phyloP scores from a whole-genome alignment of 768 basidiomycete genomes.

The Cytidiella melzeri region DNA sequence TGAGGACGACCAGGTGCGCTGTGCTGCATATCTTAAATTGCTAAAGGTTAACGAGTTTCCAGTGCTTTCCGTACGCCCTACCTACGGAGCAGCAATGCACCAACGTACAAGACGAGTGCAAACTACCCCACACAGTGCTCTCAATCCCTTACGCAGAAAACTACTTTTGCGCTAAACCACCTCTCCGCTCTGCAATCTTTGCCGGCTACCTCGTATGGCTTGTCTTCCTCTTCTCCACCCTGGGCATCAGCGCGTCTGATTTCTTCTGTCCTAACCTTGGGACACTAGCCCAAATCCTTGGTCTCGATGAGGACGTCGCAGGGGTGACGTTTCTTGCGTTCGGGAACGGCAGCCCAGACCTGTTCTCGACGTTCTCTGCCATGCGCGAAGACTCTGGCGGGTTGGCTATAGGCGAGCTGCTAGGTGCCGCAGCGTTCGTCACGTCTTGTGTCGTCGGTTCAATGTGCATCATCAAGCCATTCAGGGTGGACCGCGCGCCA shows the following conservation, averaged over 20 bases:
- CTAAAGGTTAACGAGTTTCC: not conserved
- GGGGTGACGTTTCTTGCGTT: slow-evolving; percentile 97
- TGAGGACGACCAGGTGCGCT: slow-evolving; percentile 3
- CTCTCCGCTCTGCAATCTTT: slow-evolving; percentile 57
- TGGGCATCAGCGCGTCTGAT: slow-evolving; percentile 92
- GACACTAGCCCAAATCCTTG: slow-evolving; percentile 79
- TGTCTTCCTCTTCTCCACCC: slow-evolving; percentile 89
- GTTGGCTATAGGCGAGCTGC: slow-evolving; percentile 88
- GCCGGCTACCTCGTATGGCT: slow-evolving; percentile 69
- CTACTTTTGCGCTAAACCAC: slow-evolving; percentile 62
- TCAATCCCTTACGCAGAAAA: slow-evolving; percentile 59
- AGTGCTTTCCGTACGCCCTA: slow-evolving; percentile 65
- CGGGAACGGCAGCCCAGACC: slow-evolving; percentile 94
- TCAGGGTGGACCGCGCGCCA: slow-evolving; percentile 70
- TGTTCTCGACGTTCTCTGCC: slow-evolving; percentile 94
- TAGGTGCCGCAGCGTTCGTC: slow-evolving; percentile 95
- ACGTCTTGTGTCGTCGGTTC: slow-evolving; percentile 93
- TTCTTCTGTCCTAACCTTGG: slow-evolving; percentile 97
- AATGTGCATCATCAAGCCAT: slow-evolving; percentile 97
- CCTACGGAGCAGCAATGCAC: slow-evolving; percentile 53
- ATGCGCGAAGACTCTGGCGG: slow-evolving; percentile 82
- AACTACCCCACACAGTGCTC: slow-evolving; percentile 55
- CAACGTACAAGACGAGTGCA: slow-evolving; percentile 56
- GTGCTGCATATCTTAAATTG: not conserved
- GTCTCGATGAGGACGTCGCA: slow-evolving; percentile 88